phyloP scores from a whole-genome alignment of 2,329 filamentous ascomycete genomes.

The Sarocladium oryzae region DNA sequence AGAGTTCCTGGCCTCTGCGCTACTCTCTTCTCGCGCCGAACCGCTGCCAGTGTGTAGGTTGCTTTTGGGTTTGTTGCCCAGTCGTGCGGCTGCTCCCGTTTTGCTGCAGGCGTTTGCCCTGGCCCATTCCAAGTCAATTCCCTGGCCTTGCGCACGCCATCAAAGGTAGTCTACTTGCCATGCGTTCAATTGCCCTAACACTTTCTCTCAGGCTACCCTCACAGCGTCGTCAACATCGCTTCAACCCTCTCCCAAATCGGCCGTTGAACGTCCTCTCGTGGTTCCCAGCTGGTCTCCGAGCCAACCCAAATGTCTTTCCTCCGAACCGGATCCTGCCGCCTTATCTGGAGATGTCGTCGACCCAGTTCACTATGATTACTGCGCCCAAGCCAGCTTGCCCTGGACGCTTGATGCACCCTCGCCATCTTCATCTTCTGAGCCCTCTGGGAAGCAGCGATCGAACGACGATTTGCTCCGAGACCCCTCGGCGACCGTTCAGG shows the following conservation, averaged over 20 bases:
- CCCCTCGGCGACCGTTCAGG: slow-evolving; percentile 34
- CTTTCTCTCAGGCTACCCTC: background rate
- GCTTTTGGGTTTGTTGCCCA: background rate
- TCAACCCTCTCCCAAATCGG: background rate
- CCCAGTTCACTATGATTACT: background rate
- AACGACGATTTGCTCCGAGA: slow-evolving; percentile 35
- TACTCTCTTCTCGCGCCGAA: background rate
- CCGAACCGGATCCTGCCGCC: slow-evolving; percentile 10
- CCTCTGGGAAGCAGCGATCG: background rate
- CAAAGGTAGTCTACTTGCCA: background rate
- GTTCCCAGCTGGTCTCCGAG: slow-evolving; percentile 31
- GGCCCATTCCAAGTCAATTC: background rate
- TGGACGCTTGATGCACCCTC: background rate
- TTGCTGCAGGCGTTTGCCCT: background rate
- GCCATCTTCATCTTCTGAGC: background rate
- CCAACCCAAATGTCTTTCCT: slow-evolving; percentile 12
- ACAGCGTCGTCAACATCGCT: background rate
- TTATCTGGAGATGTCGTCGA: background rate
- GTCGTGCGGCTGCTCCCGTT: slow-evolving; percentile 1
- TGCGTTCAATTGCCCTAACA: background rate
- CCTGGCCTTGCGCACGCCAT: background rate
- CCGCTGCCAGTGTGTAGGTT: background rate
- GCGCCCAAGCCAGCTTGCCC: background rate
- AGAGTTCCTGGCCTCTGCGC: background rate
- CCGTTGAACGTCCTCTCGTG: slow-evolving; percentile 4